Conservation (phyloP, 306 rosid species). For the Adenanthera pavonina region DNA sequence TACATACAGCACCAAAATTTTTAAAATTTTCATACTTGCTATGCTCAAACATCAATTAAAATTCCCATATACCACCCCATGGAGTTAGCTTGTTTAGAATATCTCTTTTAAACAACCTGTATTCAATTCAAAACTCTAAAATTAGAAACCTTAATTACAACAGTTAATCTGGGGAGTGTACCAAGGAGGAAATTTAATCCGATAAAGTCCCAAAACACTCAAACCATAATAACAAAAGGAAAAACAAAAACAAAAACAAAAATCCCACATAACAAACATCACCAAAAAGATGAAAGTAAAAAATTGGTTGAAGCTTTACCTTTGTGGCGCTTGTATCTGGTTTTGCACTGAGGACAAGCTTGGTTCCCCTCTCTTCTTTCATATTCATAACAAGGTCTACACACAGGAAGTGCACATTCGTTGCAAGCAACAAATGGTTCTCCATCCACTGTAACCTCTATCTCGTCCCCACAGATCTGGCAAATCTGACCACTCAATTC, state of each 20-base stretch:
- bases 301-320: conserved; percentile 44
- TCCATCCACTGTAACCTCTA: conserved; percentile 75
- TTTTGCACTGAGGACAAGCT: conserved; percentile 92
- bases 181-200: background rate
- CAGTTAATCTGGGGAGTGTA: background rate
- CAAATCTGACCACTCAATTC: conserved; percentile 87
- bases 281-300: background rate
- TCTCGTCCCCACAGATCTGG: conserved; percentile 95
- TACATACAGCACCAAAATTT: no score
- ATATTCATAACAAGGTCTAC: conserved; percentile 90
- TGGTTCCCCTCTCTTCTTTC: conserved; percentile 97
- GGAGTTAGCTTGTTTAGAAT: no score
- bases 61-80: no score
- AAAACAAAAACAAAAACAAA: background rate
- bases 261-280: background rate
- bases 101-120: background rate
- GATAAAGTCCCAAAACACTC: background rate
- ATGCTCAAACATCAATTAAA: background rate
- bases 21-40: no score
- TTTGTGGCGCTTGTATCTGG: conserved; percentile 84
- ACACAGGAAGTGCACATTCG: conserved; percentile 95
- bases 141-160: background rate
- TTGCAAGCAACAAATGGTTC: conserved; percentile 94
- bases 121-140: background rate
- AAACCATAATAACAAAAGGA: background rate